Evolutionary conservation across 257 asterid genomes (phyloP), one percentile per base, ranked within the genome.

Genomic region (Linaria vulgaris): DNA sequence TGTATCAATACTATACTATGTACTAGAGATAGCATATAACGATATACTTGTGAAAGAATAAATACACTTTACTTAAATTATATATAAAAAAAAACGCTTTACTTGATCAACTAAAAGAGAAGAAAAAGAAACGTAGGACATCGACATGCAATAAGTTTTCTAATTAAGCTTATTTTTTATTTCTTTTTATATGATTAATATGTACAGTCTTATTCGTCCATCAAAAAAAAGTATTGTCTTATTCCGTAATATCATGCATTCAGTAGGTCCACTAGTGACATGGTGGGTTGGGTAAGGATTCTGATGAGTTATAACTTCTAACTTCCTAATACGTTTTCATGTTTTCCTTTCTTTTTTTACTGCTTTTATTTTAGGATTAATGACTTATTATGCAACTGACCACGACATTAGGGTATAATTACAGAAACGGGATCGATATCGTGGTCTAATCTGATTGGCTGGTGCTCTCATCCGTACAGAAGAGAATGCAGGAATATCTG

Each of bases 401-500:
- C 70, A 52, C 62, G 3, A 21, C 12, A 34, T n/a, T 58, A 9
- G 19, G 64, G 48, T 61, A 12, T 43, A 62, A 54, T 72, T 76
- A 78, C 71, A 57, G 54, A 27, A 67, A 53, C 31, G 67, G 69
- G 68, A 19, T 24, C 21, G 39, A 50, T 27, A 56, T 45, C 45
- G 60, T 45, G 55, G 51, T 27, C 23, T 68, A 67, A 44, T 48
- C 22, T 73, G 76, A 72, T 78, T 75, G 81, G 82, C 12, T 22
- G 55, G 59, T 56, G 48, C 31, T 50, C 65, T 64, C 47, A 27
- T 58, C 71, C 62, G 66, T 49, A 47, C 60, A 17, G 59, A 62
- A 58, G 6, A 63, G 58, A 62, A 56, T 38, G 16, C 34, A 54
- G 21, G 50, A 60, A 72, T 41, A 45, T 45, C 43, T 46, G 64